Base-by-base conservation (phyloP, 805 yeast species). In the Myxozyma lipomycoides region DNA sequence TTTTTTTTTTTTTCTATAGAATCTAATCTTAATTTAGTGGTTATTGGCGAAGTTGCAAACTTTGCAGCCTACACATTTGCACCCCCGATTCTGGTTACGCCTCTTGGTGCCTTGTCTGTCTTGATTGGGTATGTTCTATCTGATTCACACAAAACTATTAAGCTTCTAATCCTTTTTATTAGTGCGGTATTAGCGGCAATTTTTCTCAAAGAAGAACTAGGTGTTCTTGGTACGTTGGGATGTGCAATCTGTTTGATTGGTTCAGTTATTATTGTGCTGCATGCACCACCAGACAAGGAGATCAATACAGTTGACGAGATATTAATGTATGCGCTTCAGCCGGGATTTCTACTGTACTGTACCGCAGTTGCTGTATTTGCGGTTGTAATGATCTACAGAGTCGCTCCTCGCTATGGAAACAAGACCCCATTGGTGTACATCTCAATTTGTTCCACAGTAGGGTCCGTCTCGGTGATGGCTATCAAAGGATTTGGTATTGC, bases 11-110 rank as follows among this genome's bases (percentile, higher is more conserved):
- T 17, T 46, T 17, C 4, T 10, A 9, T 12, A n/a, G n/a, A n/a
- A n/a, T n/a, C n/a, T n/a, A n/a, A n/a, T n/a, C n/a, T 28, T 5
- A n/a, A 4, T 6, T 12, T 21, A 43, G 59, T 88, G 96, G 95
- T 93, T 2, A 70, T 88, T 21, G 96, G 96, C 4, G 96, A 88
- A 65, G 70, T 88, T 37, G 95, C 96, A 51, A 88, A 88, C 65
- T 88, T 88, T 65, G 96, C 96, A 2, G 96, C 96, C 0, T 88
- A 88, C 65, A 88, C 96, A 1, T 88, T 88, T 75, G 96, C 96
- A 0, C 96, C 96, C 2, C 95, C 96, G 1, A 85, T 89, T 57
- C 70, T 88, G 60, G 96, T 88, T 38, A 88, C 96, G 3, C 96
- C 96, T 4, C 72, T 88, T 48, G 96, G 96, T 10, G 96, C 96